Evolutionary conservation across 2,329 filamentous ascomycete genomes (phyloP).

Genomic region (Cladophialophora exuberans): DNA sequence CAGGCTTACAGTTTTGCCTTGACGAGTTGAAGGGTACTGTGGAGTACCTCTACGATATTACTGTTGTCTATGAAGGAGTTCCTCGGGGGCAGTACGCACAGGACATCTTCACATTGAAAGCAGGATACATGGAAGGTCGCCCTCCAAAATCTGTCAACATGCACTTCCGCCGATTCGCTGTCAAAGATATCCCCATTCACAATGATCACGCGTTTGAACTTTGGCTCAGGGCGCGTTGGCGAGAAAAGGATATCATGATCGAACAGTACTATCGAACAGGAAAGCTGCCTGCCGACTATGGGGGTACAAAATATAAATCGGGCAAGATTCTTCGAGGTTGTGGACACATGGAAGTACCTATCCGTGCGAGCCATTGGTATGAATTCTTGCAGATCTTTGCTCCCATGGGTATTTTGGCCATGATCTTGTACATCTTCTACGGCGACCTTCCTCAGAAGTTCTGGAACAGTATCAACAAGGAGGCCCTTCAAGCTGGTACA

Average conservation of each 20-base stretch:
- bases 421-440: constrained; percentile 39
- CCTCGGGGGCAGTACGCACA: constrained; percentile 70
- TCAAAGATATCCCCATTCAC: constrained; percentile 74
- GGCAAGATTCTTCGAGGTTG: constrained; percentile 34
- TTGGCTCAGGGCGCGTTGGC: constrained; percentile 81
- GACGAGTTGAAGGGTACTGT: constrained; percentile 73
- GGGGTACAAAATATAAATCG: constrained; percentile 54
- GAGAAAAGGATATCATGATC: constrained; percentile 81
- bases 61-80: constrained; percentile 40
- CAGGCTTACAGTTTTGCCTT: constrained; percentile 77
- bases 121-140: constrained; percentile 79
- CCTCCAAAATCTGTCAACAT: constrained; percentile 88
- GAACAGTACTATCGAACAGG: constrained; percentile 74
- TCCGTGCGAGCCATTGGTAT: constrained; percentile 39
- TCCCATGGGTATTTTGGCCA: constrained; percentile 38
- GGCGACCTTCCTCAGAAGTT: constrained; percentile 36
- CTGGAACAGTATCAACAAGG: constrained; percentile 33
- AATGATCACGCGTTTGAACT: constrained; percentile 69
- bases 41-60: constrained; percentile 77
- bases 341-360: constrained; percentile 39
- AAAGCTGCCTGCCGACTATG: constrained; percentile 69
- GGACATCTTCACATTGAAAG: constrained; percentile 75
- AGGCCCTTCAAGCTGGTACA: constrained; percentile 28
- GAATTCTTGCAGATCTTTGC: constrained; percentile 40
- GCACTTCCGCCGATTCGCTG: constrained; percentile 78